Conservation (phyloP, 2,329 filamentous ascomycete genomes). For the Fusarium nodosum region DNA sequence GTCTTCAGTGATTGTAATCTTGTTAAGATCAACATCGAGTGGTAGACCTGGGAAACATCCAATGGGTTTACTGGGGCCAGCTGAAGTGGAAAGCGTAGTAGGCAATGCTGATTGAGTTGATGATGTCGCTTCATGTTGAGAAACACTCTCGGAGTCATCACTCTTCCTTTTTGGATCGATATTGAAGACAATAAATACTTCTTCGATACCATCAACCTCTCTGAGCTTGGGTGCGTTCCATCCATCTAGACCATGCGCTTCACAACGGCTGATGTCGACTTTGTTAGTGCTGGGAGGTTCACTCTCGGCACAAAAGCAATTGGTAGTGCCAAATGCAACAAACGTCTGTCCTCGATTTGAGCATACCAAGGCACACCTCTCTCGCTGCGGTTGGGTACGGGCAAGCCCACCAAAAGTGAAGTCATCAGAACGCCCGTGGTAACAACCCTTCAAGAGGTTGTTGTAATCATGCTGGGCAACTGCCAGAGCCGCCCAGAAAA, state of each 20-base stretch:
- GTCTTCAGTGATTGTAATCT: neutral
- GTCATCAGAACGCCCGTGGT: neutral
- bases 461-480: constrained; percentile 7
- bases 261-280: neutral
- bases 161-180: neutral
- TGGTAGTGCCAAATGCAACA: neutral
- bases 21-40: neutral
- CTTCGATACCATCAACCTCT: neutral
- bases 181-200: neutral
- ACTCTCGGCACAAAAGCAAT: neutral
- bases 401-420: neutral
- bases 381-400: neutral
- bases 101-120: neutral
- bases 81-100: neutral
- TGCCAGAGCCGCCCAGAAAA: constrained; percentile 25
- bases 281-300: neutral
- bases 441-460: constrained; percentile 9
- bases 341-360: no score
- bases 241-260: neutral
- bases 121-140: neutral
- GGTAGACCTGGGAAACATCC: neutral
- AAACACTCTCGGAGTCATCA: neutral
- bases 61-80: neutral
- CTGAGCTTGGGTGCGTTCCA: neutral
- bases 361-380: neutral